Conservation (phyloP, 208 protist genomes). For the Zelonia costaricensis region DNA sequence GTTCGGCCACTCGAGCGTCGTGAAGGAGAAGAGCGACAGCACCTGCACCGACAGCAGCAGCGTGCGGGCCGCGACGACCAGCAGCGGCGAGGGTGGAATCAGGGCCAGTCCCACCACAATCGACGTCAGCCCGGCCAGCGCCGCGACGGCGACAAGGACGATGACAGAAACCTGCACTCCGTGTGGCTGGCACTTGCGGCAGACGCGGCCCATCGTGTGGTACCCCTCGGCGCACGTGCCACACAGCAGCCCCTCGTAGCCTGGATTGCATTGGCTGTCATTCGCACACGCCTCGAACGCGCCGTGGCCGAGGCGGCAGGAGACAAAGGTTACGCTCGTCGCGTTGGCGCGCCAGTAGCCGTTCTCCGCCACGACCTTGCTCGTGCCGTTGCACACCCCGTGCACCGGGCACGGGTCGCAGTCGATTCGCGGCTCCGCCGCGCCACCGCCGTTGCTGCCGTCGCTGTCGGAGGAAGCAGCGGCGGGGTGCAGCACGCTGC, state of each 20-base stretch:
- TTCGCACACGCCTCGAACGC: conserved; percentile 22
- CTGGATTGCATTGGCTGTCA: conserved; percentile 32
- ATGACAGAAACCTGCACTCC: conserved; percentile 23
- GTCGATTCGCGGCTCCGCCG: neutral
- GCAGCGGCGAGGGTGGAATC: conserved; percentile 6
- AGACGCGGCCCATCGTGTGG: conserved; percentile 15
- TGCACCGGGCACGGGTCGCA: conserved; percentile 37
- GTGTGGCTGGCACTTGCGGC: conserved; percentile 22
- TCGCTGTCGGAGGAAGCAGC: neutral
- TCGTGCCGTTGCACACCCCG: conserved; percentile 39
- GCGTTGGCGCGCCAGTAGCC: conserved; percentile 37
- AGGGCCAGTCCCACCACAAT: conserved; percentile 16
- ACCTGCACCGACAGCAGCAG: conserved; percentile 30
- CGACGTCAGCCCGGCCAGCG: conserved; percentile 9
- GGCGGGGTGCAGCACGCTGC: conserved; percentile 5
- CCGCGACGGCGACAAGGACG: conserved; percentile 10
- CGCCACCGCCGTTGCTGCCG: neutral
- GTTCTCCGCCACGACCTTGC: conserved; percentile 13
- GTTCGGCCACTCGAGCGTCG: conserved; percentile 16
- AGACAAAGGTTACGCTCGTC: conserved; percentile 16
- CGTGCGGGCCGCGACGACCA: conserved; percentile 21
- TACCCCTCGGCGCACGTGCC: conserved; percentile 23
- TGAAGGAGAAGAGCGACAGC: conserved; percentile 15
- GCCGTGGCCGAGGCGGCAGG: conserved; percentile 27
- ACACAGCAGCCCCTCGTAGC: conserved; percentile 38